These are phyloP conservation scores for Penicillium nordicum DNA, from an alignment of 2,329 filamentous ascomycete species.

Conservation along the genomic window DNA sequence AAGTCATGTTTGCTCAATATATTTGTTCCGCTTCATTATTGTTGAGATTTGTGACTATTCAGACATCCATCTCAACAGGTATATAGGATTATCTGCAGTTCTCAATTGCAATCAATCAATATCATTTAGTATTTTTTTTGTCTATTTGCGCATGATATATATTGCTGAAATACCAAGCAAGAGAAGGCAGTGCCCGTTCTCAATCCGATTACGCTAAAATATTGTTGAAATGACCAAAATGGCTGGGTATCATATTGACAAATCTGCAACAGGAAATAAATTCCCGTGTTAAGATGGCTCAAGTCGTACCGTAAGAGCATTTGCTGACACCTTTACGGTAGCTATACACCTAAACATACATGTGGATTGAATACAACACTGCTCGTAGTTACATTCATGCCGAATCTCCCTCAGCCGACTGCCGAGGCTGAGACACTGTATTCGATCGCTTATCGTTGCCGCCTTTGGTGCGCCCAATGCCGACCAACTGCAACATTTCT, in stretches of 20 bases:
- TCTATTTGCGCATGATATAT: no score
- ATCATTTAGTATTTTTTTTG: not conserved
- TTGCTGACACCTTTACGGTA: not conserved
- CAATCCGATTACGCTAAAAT: not conserved
- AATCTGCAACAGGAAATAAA: not conserved
- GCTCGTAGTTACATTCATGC: not conserved
- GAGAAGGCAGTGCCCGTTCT: no score
- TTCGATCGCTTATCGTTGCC: slow-evolving; percentile 13
- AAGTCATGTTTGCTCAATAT: not conserved
- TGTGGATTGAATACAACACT: not conserved
- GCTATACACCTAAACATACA: not conserved
- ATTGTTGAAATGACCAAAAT: not conserved
- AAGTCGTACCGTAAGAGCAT: not conserved
- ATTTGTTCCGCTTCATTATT: not conserved
- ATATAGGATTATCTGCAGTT: not conserved
- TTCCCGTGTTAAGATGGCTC: not conserved
- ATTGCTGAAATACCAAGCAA: not conserved
- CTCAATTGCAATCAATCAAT: not conserved
- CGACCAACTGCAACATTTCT: slow-evolving; percentile 50
- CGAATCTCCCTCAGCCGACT: not conserved
- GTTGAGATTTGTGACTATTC: not conserved
- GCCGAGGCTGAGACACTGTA: not conserved
- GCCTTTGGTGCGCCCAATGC: slow-evolving; percentile 22
- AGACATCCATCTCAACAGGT: not conserved
- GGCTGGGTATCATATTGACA: not conserved